A percentile compares a stretch with the other conserved stretches of the same genome.
Evolutionary conservation across 208 protist species (phyloP).

Genomic region (Crithidia mellificae): DNA sequence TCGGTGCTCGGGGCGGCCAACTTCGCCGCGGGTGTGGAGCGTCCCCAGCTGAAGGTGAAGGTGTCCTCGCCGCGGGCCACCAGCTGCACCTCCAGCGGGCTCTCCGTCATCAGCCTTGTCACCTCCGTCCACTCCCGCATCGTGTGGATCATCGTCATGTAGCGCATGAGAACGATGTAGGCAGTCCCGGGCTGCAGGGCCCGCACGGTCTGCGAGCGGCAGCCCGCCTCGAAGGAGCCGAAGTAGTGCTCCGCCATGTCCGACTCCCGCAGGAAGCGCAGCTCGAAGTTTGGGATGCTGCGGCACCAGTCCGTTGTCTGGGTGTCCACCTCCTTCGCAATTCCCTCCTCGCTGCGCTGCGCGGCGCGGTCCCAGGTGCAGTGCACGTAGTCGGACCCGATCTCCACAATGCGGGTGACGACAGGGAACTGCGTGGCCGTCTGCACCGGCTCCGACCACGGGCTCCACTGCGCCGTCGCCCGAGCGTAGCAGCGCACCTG

Average conservation of each 20-base stretch:
- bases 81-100: slow-evolving; percentile 56
- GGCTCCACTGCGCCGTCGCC: slow-evolving; percentile 48
- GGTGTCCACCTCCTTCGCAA: slow-evolving; percentile 53
- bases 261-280: slow-evolving; percentile 70
- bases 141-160: slow-evolving; percentile 79
- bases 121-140: slow-evolving; percentile 81
- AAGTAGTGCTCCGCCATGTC: slow-evolving; percentile 63
- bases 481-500: slow-evolving; percentile 60
- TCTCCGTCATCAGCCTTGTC: slow-evolving; percentile 77
- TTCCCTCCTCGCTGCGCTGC: slow-evolving; percentile 37
- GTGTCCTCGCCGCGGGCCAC: slow-evolving; percentile 79
- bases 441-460: slow-evolving; percentile 64
- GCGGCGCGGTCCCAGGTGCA: slow-evolving; percentile 72
- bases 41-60: slow-evolving; percentile 68
- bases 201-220: slow-evolving; percentile 68
- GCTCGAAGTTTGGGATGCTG: slow-evolving; percentile 67
- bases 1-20: slow-evolving; percentile 24
- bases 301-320: slow-evolving; percentile 43
- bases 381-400: slow-evolving; percentile 87
- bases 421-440: slow-evolving; percentile 67
- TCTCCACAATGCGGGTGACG: slow-evolving; percentile 48
- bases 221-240: slow-evolving; percentile 36
- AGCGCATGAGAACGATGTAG: slow-evolving; percentile 86
- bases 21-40: slow-evolving; percentile 10
- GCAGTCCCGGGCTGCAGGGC: slow-evolving; percentile 65